These are phyloP conservation scores for Termitomyces sp. DNA, from an alignment of 768 basidiomycete genomes.

Conservation along the genomic window DNA sequence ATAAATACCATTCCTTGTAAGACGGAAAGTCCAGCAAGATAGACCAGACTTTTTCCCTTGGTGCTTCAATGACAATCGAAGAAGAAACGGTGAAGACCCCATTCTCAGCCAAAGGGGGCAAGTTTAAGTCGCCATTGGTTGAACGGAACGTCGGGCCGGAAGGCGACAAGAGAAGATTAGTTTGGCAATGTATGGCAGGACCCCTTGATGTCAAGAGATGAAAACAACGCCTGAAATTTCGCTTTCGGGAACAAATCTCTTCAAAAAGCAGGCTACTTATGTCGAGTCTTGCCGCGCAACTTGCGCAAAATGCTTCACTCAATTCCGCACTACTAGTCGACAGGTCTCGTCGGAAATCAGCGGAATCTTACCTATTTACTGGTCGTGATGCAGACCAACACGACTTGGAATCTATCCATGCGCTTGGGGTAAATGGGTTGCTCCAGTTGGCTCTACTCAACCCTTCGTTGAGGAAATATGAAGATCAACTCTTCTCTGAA, in stretches of 20 bases:
- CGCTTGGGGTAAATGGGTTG: slow-evolving; percentile 76
- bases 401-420: slow-evolving; percentile 83
- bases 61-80: slow-evolving; percentile 55
- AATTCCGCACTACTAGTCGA: slow-evolving; percentile 72
- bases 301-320: slow-evolving; percentile 73
- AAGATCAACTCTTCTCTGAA: slow-evolving; percentile 76
- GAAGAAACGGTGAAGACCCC: slow-evolving; percentile 45
- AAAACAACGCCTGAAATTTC: slow-evolving; percentile 12
- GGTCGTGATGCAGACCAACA: slow-evolving; percentile 77
- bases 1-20: slow-evolving; percentile 54
- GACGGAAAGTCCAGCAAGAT: slow-evolving; percentile 55
- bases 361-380: slow-evolving; percentile 86
- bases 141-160: background rate
- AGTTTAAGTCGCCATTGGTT: slow-evolving; percentile 7
- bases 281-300: slow-evolving; percentile 80
- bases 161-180: too few species aligned
- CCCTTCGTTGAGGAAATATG: slow-evolving; percentile 52
- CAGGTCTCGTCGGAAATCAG: slow-evolving; percentile 52
- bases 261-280: slow-evolving; percentile 22
- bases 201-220: background rate
- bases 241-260: background rate
- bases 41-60: slow-evolving; percentile 55
- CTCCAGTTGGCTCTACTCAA: slow-evolving; percentile 64
- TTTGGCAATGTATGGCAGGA: background rate
- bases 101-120: slow-evolving; percentile 34